Percentiles rank a stretch among this genome's conserved stretches.
phyloP scores from a whole-genome alignment of 257 asterid species.

The Ilex asprella region DNA sequence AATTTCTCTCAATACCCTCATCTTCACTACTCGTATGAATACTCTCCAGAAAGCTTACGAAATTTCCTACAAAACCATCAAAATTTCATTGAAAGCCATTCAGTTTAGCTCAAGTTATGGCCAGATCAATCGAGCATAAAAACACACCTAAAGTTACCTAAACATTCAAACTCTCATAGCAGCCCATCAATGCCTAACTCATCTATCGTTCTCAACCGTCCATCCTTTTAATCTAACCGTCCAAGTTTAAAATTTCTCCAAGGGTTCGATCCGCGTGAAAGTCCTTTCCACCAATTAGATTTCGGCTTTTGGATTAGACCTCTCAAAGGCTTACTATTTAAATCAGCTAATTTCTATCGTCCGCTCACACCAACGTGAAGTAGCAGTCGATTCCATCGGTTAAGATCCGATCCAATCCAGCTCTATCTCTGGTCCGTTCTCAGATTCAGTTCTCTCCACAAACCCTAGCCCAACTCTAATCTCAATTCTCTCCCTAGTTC shows the following conservation, averaged over 20 bases:
- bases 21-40: not conserved
- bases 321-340: conserved; percentile 22
- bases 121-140: not conserved
- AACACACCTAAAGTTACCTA: not conserved
- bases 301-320: conserved; percentile 3
- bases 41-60: not conserved
- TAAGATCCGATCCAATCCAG: not conserved
- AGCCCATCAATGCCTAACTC: not conserved
- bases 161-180: not conserved
- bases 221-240: conserved; percentile 29
- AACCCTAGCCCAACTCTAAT: not conserved
- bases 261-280: conserved; percentile 27
- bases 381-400: not conserved
- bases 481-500: not conserved
- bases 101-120: not conserved
- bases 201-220: conserved; percentile 13
- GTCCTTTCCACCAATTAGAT: conserved; percentile 25
- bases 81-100: not conserved
- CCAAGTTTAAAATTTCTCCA: conserved; percentile 16
- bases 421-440: not conserved
- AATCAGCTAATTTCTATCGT: conserved; percentile 9
- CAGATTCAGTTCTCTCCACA: not conserved
- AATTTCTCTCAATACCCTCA: not conserved
- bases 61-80: not conserved
- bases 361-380: conserved; percentile 3